phyloP scores from a whole-genome alignment of 495 filamentous ascomycete genomes.

The Pyrenopolyporus hunteri region DNA sequence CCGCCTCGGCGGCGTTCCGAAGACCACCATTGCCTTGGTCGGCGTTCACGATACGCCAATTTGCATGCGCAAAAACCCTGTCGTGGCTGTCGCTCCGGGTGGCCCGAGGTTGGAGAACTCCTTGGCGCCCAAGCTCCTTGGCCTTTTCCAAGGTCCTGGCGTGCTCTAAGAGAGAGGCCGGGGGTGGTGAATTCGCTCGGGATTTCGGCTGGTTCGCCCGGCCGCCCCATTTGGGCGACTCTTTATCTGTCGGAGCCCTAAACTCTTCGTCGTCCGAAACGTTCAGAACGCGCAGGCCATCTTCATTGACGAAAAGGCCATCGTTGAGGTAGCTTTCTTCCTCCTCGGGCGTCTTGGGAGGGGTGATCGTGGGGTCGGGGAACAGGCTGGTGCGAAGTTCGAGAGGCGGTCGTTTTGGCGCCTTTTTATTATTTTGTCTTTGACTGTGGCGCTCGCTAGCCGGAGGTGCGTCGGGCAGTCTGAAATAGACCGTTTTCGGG shows the following conservation, averaged over 20 bases:
- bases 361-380: conserved; percentile 52
- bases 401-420: conserved; percentile 39
- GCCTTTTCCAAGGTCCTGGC: conserved; percentile 59
- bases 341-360: conserved; percentile 68
- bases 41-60: conserved; percentile 83
- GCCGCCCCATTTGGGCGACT: conserved; percentile 75
- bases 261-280: conserved; percentile 42
- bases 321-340: conserved; percentile 52
- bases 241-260: conserved; percentile 64
- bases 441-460: conserved; percentile 41
- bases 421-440: conserved; percentile 38
- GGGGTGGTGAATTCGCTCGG: conserved; percentile 68
- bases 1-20: conserved; percentile 82
- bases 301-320: conserved; percentile 65
- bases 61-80: conserved; percentile 66
- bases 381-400: conserved; percentile 54
- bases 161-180: conserved; percentile 72
- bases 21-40: conserved; percentile 92
- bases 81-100: conserved; percentile 63
- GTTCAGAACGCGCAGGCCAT: conserved; percentile 53
- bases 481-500: conserved; percentile 87
- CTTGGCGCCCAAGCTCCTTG: conserved; percentile 53
- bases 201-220: conserved; percentile 75
- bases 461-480: conserved; percentile 47
- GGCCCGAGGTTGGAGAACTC: conserved; percentile 53